phyloP scores from a whole-genome alignment of 2,329 filamentous ascomycete species.

The Calonectria naviculata region DNA sequence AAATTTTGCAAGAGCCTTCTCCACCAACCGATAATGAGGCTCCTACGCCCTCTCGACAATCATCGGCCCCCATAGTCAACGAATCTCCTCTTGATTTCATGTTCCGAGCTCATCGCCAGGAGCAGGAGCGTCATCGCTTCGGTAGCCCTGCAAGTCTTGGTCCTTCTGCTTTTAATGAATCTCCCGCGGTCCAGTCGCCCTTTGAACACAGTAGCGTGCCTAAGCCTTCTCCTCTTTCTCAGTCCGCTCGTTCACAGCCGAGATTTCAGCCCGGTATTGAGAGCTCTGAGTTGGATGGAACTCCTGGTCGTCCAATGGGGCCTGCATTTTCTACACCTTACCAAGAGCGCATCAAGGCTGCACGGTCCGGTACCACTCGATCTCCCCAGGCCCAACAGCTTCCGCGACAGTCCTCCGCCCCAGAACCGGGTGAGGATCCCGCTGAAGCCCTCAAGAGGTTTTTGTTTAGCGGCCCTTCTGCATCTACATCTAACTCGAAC shows the following conservation, averaged over 20 bases:
- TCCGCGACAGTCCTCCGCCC: conserved; percentile 21
- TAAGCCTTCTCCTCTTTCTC: conserved; percentile 38
- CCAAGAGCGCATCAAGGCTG: conserved; percentile 69
- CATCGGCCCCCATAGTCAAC: conserved; percentile 48
- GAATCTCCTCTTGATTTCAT: conserved; percentile 90
- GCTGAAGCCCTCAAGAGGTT: conserved; percentile 68
- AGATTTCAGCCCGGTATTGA: conserved; percentile 40
- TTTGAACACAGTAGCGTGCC: conserved; percentile 39
- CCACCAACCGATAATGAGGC: conserved; percentile 66
- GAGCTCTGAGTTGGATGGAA: conserved; percentile 70
- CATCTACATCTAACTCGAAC: conserved; percentile 27
- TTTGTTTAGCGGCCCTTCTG: conserved; percentile 57
- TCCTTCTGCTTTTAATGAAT: conserved; percentile 54
- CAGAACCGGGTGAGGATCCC: conserved; percentile 41
- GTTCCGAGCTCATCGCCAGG: conserved; percentile 87
- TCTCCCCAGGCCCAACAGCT: conserved; percentile 24
- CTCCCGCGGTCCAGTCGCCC: conserved; percentile 59
- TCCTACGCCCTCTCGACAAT: conserved; percentile 55
- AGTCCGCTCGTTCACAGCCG: conserved; percentile 36
- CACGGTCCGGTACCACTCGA: conserved; percentile 50
- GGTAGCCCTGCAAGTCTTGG: conserved; percentile 61
- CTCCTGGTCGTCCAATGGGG: conserved; percentile 65
- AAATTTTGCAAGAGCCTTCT: conserved; percentile 54
- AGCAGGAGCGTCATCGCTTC: conserved; percentile 72
- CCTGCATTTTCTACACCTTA: conserved; percentile 77